These are phyloP conservation scores for Limnanthes douglasii DNA, from an alignment of 345 rosid genomes.

Conservation along the genomic window DNA sequence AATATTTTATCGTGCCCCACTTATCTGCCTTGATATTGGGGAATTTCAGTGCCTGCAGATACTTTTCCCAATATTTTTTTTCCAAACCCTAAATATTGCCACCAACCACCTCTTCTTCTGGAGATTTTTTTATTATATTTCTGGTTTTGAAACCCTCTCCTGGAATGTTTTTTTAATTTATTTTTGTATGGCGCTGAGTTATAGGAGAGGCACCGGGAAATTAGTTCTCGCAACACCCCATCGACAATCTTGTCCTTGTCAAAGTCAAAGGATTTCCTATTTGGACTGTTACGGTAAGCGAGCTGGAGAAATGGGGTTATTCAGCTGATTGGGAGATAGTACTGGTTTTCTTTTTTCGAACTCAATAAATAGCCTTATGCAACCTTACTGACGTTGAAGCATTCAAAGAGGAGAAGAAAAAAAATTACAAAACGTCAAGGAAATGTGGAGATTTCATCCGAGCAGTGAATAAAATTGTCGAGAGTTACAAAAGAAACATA, in stretches of 20 bases:
- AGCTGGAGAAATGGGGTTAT: conserved; percentile 90
- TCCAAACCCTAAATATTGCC: too few species aligned
- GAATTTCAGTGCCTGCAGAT: too few species aligned
- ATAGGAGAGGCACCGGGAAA: conserved; percentile 61
- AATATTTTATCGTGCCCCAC: too few species aligned
- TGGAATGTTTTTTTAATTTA: conserved; percentile 1
- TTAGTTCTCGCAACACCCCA: conserved; percentile 76
- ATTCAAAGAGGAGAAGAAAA: conserved; percentile 91
- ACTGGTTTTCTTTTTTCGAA: conserved; percentile 82
- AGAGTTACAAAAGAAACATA: conserved; percentile 64
- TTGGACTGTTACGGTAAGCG: conserved; percentile 97
- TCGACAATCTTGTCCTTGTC: conserved; percentile 95
- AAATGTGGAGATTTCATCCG: conserved; percentile 90
- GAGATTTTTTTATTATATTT: too few species aligned
- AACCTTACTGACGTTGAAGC: conserved; percentile 85
- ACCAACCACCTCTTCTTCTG: too few species aligned
- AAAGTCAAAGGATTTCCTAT: conserved; percentile 94
- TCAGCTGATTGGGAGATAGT: conserved; percentile 80
- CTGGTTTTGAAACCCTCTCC: too few species aligned
- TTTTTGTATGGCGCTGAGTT: conserved; percentile 64
- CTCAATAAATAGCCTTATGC: conserved; percentile 90
- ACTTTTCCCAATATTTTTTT: too few species aligned
- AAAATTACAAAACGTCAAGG: conserved; percentile 59
- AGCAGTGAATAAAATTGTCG: conserved; percentile 81
- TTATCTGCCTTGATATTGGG: too few species aligned